phyloP scores from a whole-genome alignment of 139 green algal species.

The Micromonas commoda region DNA sequence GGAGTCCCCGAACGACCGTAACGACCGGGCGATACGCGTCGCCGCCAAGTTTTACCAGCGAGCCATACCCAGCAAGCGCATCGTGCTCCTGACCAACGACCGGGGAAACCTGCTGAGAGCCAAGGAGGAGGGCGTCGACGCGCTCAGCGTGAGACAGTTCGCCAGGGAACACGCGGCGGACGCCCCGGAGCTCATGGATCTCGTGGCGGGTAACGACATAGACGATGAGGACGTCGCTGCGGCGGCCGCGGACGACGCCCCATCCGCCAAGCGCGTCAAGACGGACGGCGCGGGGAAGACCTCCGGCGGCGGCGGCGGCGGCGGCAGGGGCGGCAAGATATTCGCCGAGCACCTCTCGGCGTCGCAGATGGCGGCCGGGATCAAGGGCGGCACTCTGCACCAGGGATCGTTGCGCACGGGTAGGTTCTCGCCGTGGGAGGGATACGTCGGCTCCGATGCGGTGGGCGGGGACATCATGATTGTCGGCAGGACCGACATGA shows the following conservation, averaged over 20 bases:
- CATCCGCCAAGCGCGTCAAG: too few species aligned
- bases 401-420: constrained; percentile 2
- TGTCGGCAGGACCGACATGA: constrained; percentile 34
- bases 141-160: constrained; percentile 45
- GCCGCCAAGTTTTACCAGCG: constrained; percentile 67
- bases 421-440: not conserved
- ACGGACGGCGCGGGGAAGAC: not conserved
- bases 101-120: constrained; percentile 67
- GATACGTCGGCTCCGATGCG: constrained; percentile 4
- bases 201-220: constrained; percentile 43
- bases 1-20: constrained; percentile 93
- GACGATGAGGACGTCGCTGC: not conserved
- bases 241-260: too few species aligned
- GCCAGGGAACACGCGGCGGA: constrained; percentile 32
- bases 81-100: constrained; percentile 88
- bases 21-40: constrained; percentile 92
- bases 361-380: not conserved
- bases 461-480: not conserved
- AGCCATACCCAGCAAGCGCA: constrained; percentile 20
- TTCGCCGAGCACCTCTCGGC: constrained; percentile 13
- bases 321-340: constrained; percentile 11
- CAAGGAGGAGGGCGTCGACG: constrained; percentile 49
- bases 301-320: too few species aligned
- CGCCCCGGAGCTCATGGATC: constrained; percentile 57
- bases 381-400: not conserved